These are phyloP conservation scores for Ballota nigra DNA, from an alignment of 257 asterid genomes.

Conservation along the genomic window DNA sequence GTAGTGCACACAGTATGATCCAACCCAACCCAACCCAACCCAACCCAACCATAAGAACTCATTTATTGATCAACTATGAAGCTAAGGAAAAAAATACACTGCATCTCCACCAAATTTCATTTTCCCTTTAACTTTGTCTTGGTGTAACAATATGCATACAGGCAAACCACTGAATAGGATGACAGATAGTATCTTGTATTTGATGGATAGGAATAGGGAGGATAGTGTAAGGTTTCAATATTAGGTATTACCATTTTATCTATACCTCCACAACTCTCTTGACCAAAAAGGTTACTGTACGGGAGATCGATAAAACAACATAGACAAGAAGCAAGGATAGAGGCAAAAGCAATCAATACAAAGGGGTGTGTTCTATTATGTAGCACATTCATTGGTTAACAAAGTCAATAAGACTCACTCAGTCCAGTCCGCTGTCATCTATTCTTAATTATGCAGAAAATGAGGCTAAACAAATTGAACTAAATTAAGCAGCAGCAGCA, in stretches of 20 bases:
- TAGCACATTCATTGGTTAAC: too few species aligned
- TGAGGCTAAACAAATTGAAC: not conserved
- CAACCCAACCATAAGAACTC: conserved; percentile 8
- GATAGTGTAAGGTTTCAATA: not conserved
- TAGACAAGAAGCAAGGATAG: not conserved
- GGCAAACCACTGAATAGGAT: not conserved
- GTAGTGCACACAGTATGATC: not conserved
- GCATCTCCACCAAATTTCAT: not conserved
- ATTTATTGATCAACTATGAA: not conserved
- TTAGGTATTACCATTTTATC: not conserved
- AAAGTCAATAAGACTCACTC: too few species aligned
- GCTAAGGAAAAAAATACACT: not conserved
- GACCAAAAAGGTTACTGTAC: not conserved
- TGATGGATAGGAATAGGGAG: too few species aligned
- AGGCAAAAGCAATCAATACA: not conserved
- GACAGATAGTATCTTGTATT: not conserved
- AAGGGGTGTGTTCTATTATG: not conserved
- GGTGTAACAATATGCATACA: not conserved
- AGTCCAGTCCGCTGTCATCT: too few species aligned
- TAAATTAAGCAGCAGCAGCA: not conserved
- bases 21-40: conserved; percentile 6
- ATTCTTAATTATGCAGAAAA: not conserved
- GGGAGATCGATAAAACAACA: not conserved
- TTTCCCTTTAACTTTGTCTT: not conserved
- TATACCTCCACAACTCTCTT: not conserved